phyloP scores from a whole-genome alignment of 1,284 basidiomycete genomes.

The Ustilago tritici region DNA sequence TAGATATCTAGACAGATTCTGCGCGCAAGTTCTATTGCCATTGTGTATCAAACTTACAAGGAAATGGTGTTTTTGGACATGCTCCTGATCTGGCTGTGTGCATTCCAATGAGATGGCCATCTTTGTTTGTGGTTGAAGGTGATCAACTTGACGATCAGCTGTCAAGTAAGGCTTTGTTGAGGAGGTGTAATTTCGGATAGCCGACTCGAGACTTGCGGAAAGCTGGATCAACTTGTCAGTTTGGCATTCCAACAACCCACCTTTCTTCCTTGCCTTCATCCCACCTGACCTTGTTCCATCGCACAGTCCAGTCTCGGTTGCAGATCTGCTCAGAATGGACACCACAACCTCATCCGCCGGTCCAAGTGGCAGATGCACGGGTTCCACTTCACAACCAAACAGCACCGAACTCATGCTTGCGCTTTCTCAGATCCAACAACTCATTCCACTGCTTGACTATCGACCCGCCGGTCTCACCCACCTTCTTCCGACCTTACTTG shows the following conservation, averaged over 20 bases:
- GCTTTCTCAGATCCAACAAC: constrained; percentile 46
- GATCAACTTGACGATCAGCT: not conserved
- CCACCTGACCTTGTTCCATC: not conserved
- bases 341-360: not conserved
- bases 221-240: not conserved
- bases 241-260: not conserved
- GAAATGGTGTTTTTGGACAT: not conserved
- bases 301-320: not conserved
- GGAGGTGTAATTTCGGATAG: not conserved
- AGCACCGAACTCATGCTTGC: constrained; percentile 52
- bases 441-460: constrained; percentile 49
- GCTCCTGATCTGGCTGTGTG: not conserved
- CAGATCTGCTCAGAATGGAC: constrained; percentile 6
- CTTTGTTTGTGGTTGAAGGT: not conserved
- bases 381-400: constrained; percentile 6
- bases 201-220: not conserved
- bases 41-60: not conserved
- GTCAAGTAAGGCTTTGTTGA: not conserved
- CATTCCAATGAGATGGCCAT: not conserved
- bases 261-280: not conserved
- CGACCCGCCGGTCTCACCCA: constrained; percentile 39
- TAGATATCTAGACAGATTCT: not conserved
- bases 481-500: constrained; percentile 28
- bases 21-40: not conserved
- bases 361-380: not conserved